A percentile compares a stretch with the other conserved stretches of the same genome.
phyloP scores from a whole-genome alignment of 2,329 filamentous ascomycete species.

The Neonectria hederae region DNA sequence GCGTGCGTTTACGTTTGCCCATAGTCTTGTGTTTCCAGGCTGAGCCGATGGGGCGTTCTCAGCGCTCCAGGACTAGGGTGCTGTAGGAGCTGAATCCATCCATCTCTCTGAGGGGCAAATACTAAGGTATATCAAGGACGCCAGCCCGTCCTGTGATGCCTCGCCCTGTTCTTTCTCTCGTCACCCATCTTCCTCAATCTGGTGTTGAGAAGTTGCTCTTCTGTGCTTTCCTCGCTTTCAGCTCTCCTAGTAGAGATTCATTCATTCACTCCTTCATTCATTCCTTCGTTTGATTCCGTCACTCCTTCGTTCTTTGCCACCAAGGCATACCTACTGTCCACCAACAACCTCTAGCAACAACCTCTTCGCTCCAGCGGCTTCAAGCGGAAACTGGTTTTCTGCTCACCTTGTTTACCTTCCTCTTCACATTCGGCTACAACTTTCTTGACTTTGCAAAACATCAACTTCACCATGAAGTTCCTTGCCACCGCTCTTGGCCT shows the following conservation, averaged over 20 bases:
- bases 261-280: constrained; percentile 26
- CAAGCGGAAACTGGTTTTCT: constrained; percentile 41
- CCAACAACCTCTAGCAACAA: constrained; percentile 17
- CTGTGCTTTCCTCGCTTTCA: constrained; percentile 15
- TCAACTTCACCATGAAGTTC: constrained; percentile 50
- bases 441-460: background rate
- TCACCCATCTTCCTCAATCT: constrained; percentile 32
- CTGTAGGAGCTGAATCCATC: background rate
- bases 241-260: constrained; percentile 23
- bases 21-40: background rate
- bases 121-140: constrained; percentile 32
- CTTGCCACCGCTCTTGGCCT: constrained; percentile 47
- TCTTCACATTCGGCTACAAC: background rate
- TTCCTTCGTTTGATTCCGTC: constrained; percentile 27
- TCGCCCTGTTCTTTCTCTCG: constrained; percentile 18
- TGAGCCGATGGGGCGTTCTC: background rate
- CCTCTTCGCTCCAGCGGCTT: constrained; percentile 32
- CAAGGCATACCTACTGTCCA: constrained; percentile 21
- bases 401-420: constrained; percentile 4
- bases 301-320: constrained; percentile 30
- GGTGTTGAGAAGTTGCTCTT: constrained; percentile 32
- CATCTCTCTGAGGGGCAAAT: constrained; percentile 2
- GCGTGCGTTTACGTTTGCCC: background rate
- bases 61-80: background rate
- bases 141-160: constrained; percentile 14